These are phyloP conservation scores for Dictyostelium firmibasis DNA, from an alignment of 78 protist genomes.

Conservation along the genomic window DNA sequence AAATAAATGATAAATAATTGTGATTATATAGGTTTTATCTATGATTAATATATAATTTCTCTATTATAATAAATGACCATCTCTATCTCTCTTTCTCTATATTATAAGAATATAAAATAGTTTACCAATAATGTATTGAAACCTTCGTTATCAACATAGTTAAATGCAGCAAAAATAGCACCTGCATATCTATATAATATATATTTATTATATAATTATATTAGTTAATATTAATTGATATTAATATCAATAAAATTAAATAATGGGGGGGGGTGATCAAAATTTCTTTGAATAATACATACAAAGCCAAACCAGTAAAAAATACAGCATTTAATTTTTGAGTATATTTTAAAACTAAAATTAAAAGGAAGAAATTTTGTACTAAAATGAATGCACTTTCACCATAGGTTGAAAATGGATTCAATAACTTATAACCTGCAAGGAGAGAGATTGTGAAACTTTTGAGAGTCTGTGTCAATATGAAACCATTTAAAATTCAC, in stretches of 20 bases:
- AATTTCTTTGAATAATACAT: not conserved
- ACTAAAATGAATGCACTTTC: constrained; percentile 71
- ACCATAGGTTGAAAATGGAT: constrained; percentile 82
- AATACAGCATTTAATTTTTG: constrained; percentile 15
- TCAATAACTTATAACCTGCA: not conserved
- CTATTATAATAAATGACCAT: no score
- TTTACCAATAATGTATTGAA: constrained; percentile 5
- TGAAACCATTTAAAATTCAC: no score
- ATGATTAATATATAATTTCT: no score
- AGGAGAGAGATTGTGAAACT: constrained; percentile 46
- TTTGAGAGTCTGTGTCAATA: no score
- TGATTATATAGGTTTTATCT: no score
- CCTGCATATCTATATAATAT: not conserved
- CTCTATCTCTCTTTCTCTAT: no score
- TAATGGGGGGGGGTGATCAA: no score
- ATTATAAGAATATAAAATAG: not conserved
- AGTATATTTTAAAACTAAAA: constrained; percentile 41
- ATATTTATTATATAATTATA: no score
- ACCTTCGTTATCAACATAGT: not conserved
- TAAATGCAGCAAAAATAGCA: not conserved
- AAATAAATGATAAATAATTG: no score
- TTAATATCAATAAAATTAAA: no score
- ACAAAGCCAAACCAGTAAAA: constrained; percentile 2
- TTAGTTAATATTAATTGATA: no score
- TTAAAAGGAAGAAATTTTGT: constrained; percentile 61